Percentiles rank a stretch among this genome's conserved stretches.
phyloP scores from a whole-genome alignment of 495 filamentous ascomycete genomes.

The Penicillium fimorum region DNA sequence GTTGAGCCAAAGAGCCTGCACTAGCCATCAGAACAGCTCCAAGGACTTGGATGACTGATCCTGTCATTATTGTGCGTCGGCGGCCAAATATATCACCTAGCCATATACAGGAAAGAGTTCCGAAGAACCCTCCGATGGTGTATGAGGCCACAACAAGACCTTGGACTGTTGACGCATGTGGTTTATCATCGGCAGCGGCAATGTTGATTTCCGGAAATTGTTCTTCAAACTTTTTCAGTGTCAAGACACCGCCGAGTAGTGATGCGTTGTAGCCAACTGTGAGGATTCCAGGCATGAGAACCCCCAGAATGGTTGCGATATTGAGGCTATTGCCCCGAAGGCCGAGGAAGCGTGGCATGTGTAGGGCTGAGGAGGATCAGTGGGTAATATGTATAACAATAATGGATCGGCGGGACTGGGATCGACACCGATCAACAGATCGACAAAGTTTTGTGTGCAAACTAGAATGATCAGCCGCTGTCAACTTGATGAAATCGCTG shows the following conservation, averaged over 20 bases:
- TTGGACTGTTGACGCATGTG: conserved; percentile 21
- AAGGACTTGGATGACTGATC: conserved; percentile 52
- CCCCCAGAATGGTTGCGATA: conserved; percentile 24
- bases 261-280: conserved; percentile 27
- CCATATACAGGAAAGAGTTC: conserved; percentile 50
- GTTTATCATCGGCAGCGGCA: conserved; percentile 7
- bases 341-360: conserved; percentile 26
- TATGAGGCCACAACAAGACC: conserved; percentile 55
- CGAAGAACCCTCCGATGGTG: conserved; percentile 57
- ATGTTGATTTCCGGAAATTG: conserved; percentile 27
- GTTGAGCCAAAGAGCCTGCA: conserved; percentile 51
- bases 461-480: not conserved
- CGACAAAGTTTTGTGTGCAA: not conserved
- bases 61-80: conserved; percentile 53
- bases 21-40: conserved; percentile 56
- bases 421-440: conserved; percentile 17
- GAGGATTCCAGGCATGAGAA: conserved; percentile 29
- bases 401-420: conserved; percentile 20
- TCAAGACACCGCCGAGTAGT: conserved; percentile 25
- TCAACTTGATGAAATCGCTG: not conserved
- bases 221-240: conserved; percentile 18
- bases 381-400: conserved; percentile 7
- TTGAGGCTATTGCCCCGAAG: conserved; percentile 30
- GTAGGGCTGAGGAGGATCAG: not conserved
- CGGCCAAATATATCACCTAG: conserved; percentile 57